These are phyloP conservation scores for Xylaria sp. DNA, from an alignment of 2,329 filamentous ascomycete genomes.

Conservation along the genomic window DNA sequence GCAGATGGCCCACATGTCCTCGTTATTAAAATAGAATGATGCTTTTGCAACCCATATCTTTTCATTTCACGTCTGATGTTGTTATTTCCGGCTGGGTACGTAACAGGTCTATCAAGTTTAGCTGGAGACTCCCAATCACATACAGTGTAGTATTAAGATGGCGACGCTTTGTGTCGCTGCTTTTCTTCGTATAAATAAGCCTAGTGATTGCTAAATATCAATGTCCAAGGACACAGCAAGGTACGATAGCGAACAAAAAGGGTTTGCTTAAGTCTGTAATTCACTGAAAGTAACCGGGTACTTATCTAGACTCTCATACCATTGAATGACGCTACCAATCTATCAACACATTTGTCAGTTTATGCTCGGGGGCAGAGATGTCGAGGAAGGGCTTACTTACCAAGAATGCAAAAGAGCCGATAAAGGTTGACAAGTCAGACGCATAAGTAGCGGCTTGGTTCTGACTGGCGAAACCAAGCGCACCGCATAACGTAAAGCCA, in stretches of 20 bases:
- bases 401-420: slow-evolving; percentile 33
- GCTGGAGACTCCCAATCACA: background rate
- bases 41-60: no score
- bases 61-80: no score
- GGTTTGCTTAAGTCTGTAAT: background rate
- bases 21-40: background rate
- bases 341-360: slow-evolving; percentile 14
- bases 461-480: slow-evolving; percentile 23
- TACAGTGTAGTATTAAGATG: background rate
- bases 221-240: background rate
- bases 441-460: slow-evolving; percentile 28
- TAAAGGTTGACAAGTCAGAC: slow-evolving; percentile 30
- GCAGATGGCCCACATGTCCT: slow-evolving; percentile 1
- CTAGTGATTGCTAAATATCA: background rate
- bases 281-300: slow-evolving; percentile 27
- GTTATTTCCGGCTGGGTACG: no score
- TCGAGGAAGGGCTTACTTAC: slow-evolving; percentile 11
- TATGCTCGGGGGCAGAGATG: background rate
- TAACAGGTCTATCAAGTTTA: background rate
- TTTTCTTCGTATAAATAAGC: background rate
- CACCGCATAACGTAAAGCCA: slow-evolving; percentile 32
- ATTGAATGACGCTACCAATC: slow-evolving; percentile 33
- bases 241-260: background rate
- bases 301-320: slow-evolving; percentile 35
- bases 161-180: background rate